Conservation (phyloP, 2,329 filamentous ascomycete genomes). For the Knufia petricola region DNA sequence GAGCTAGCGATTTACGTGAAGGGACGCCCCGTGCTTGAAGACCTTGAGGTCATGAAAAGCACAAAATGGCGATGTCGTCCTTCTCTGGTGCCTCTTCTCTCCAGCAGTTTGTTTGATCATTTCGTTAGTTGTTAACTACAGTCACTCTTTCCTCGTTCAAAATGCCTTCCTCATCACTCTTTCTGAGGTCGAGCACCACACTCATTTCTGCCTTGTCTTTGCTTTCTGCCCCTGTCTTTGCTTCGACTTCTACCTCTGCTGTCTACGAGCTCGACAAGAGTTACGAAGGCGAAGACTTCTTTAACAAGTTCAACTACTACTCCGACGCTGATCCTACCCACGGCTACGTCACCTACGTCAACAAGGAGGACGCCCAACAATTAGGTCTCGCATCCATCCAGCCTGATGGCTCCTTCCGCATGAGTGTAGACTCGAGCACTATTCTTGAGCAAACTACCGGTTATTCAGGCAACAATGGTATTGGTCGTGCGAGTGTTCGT, state of each 20-base stretch:
- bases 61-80: background rate
- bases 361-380: conserved; percentile 29
- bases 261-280: conserved; percentile 31
- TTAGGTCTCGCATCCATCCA: conserved; percentile 24
- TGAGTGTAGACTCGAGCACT: conserved; percentile 15
- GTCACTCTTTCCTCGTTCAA: conserved; percentile 18
- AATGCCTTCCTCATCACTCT: conserved; percentile 23
- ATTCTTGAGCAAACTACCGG: conserved; percentile 22
- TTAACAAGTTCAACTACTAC: conserved; percentile 42
- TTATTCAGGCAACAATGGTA: conserved; percentile 35
- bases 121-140: conserved; percentile 3
- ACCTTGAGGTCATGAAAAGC: background rate
- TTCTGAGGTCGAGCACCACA: conserved; percentile 24
- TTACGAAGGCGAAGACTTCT: conserved; percentile 40
- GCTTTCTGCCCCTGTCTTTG: conserved; percentile 16
- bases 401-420: conserved; percentile 20
- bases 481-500: conserved; percentile 35
- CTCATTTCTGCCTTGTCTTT: conserved; percentile 22
- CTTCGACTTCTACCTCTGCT: conserved; percentile 12
- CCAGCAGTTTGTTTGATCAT: background rate
- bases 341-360: conserved; percentile 38
- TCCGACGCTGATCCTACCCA: conserved; percentile 38
- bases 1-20: background rate
- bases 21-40: background rate
- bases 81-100: background rate